phyloP scores from a whole-genome alignment of 495 filamentous ascomycete species.

The Aspergillus leporis region DNA sequence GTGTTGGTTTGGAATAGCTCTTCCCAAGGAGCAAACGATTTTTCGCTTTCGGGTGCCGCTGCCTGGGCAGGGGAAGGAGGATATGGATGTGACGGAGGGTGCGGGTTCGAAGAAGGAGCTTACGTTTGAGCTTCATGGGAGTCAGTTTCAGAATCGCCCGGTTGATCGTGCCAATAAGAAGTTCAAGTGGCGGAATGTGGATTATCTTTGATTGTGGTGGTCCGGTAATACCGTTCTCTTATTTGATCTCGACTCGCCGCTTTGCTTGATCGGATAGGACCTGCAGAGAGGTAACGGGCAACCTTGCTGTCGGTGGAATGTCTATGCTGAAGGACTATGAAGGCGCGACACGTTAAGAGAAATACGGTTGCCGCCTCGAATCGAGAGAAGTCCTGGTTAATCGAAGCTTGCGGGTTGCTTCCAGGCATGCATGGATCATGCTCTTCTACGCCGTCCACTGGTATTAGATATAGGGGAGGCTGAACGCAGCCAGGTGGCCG shows the following conservation, averaged over 20 bases:
- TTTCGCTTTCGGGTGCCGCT: slow-evolving; percentile 76
- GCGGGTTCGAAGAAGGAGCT: slow-evolving; percentile 39
- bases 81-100: slow-evolving; percentile 15
- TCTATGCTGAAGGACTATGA: background rate
- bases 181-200: slow-evolving; percentile 74
- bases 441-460: background rate
- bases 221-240: background rate
- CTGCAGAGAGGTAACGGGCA: background rate
- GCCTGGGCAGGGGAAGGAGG: slow-evolving; percentile 22
- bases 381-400: background rate
- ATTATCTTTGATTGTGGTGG: slow-evolving; percentile 55
- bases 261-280: background rate
- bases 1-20: slow-evolving; percentile 43
- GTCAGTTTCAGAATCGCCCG: slow-evolving; percentile 79
- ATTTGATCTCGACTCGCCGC: background rate
- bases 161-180: slow-evolving; percentile 87
- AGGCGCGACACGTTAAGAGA: background rate
- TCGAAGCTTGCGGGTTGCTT: background rate
- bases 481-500: background rate
- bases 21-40: slow-evolving; percentile 87
- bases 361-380: background rate
- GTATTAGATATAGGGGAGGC: background rate
- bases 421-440: background rate
- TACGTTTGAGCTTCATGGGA: slow-evolving; percentile 85
- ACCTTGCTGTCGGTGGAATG: background rate